phyloP scores from a whole-genome alignment of 306 rosid genomes.

The Casuarina glauca region DNA sequence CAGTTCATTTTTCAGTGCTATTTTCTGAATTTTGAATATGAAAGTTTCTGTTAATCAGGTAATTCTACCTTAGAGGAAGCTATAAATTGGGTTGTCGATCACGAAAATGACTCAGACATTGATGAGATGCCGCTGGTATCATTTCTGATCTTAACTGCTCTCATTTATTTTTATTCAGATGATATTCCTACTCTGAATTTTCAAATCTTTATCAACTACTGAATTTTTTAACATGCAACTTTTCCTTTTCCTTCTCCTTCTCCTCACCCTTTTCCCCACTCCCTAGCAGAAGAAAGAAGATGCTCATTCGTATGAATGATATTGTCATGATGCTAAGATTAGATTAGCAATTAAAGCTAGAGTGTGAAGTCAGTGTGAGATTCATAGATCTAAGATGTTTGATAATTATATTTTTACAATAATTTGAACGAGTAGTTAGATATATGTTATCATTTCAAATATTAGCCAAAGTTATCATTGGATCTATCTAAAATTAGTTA shows the following conservation, averaged over 20 bases:
- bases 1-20: neutral
- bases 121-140: constrained; percentile 45
- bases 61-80: constrained; percentile 43
- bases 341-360: neutral
- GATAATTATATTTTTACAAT: neutral
- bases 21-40: neutral
- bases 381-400: neutral
- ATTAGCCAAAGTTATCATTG: no score
- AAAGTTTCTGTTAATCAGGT: constrained; percentile 27
- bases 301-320: neutral
- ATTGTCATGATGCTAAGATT: neutral
- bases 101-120: constrained; percentile 44
- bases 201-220: neutral
- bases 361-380: neutral
- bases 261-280: neutral
- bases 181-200: neutral
- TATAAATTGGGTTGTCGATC: constrained; percentile 49
- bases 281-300: neutral
- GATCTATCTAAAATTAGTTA: no score
- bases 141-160: neutral
- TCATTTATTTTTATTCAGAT: neutral
- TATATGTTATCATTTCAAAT: no score
- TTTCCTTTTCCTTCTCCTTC: neutral
- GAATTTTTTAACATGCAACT: neutral
- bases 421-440: no score